These are phyloP conservation scores for Penicillium taxi DNA, from an alignment of 495 filamentous ascomycete genomes.

Conservation along the genomic window DNA sequence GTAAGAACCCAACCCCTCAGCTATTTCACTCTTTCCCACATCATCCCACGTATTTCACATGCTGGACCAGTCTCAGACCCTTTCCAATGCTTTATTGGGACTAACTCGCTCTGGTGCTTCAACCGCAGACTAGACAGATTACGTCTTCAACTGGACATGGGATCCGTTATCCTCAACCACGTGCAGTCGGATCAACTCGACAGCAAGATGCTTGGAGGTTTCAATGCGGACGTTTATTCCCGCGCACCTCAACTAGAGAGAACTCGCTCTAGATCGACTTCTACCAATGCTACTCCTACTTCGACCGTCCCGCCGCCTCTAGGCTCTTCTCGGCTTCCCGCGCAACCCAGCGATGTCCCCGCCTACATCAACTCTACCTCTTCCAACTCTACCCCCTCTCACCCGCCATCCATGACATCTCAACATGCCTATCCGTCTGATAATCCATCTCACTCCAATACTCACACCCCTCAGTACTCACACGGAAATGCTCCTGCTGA, in stretches of 20 bases:
- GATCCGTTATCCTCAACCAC: slow-evolving; percentile 40
- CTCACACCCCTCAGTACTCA: slow-evolving; percentile 12
- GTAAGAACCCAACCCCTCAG: neutral
- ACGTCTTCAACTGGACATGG: slow-evolving; percentile 30
- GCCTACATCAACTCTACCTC: slow-evolving; percentile 34
- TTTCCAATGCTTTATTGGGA: slow-evolving; percentile 7
- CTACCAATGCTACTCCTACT: slow-evolving; percentile 34
- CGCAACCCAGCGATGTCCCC: slow-evolving; percentile 33
- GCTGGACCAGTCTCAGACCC: neutral
- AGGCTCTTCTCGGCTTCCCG: slow-evolving; percentile 30
- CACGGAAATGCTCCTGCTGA: slow-evolving; percentile 10
- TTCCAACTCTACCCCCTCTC: slow-evolving; percentile 21
- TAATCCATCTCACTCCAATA: slow-evolving; percentile 12
- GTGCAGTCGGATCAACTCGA: slow-evolving; percentile 39
- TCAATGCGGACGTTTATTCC: slow-evolving; percentile 36
- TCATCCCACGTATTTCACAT: slow-evolving; percentile 1
- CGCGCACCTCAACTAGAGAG: slow-evolving; percentile 13
- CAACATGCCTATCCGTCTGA: slow-evolving; percentile 19
- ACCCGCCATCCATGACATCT: slow-evolving; percentile 28
- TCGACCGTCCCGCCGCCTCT: slow-evolving; percentile 36
- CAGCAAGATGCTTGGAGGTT: slow-evolving; percentile 46
- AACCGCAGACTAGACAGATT: slow-evolving; percentile 2
- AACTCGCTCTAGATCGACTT: slow-evolving; percentile 32
- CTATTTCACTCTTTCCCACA: slow-evolving; percentile 4
- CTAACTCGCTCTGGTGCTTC: slow-evolving; percentile 9